These are phyloP conservation scores for Psilocybe subaeruginosa DNA, from an alignment of 768 basidiomycete genomes.

Conservation along the genomic window DNA sequence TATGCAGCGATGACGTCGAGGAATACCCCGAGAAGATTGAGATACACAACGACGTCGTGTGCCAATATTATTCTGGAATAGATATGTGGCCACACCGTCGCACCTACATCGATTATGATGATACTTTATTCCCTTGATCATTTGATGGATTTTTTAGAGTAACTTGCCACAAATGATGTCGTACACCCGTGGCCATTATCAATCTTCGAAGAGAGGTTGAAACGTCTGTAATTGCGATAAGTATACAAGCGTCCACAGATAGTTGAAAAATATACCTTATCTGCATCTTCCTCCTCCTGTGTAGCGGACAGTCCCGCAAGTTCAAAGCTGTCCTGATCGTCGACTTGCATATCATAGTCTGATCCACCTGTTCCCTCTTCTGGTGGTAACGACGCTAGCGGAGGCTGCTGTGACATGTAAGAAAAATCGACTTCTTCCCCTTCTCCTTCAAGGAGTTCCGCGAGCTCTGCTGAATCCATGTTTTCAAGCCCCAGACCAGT, in stretches of 20 bases:
- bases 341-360: constrained; percentile 24
- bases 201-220: constrained; percentile 57
- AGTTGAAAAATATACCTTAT: constrained; percentile 31
- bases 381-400: neutral
- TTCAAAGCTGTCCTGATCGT: constrained; percentile 34
- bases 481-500: constrained; percentile 70
- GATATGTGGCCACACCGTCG: constrained; percentile 34
- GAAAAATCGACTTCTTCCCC: constrained; percentile 56
- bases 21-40: neutral
- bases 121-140: constrained; percentile 27
- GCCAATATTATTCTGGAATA: constrained; percentile 25
- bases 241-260: neutral
- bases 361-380: neutral
- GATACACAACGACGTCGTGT: constrained; percentile 13
- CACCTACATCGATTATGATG: constrained; percentile 32
- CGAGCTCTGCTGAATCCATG: constrained; percentile 66
- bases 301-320: constrained; percentile 42
- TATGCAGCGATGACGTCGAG: constrained; percentile 21
- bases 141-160: neutral
- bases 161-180: neutral
- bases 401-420: constrained; percentile 29
- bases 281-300: constrained; percentile 33
- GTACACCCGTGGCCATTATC: constrained; percentile 1
- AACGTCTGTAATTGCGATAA: constrained; percentile 35
- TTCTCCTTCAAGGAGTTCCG: constrained; percentile 60